phyloP scores from a whole-genome alignment of 2,329 filamentous ascomycete genomes.

The Ambrosiella xylebori region DNA sequence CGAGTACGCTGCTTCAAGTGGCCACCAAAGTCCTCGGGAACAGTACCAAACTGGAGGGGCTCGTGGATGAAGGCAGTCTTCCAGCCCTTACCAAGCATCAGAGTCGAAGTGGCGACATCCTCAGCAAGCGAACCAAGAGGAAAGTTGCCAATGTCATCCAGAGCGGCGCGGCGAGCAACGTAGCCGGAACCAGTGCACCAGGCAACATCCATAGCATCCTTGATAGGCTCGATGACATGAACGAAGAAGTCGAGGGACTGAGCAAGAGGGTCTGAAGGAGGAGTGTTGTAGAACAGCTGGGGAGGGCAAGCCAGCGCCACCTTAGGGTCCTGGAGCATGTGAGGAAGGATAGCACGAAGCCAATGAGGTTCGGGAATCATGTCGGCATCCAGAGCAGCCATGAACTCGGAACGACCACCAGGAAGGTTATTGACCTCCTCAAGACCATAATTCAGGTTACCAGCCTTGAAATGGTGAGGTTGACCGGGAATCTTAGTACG shows the following conservation, averaged over 20 bases:
- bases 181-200: constrained; percentile 51
- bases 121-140: constrained; percentile 42
- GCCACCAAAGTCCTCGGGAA: constrained; percentile 37
- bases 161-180: constrained; percentile 37
- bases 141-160: constrained; percentile 45
- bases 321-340: constrained; percentile 38
- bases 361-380: constrained; percentile 48
- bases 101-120: constrained; percentile 40
- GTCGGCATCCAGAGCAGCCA: constrained; percentile 49
- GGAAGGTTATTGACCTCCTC: constrained; percentile 32
- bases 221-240: constrained; percentile 33
- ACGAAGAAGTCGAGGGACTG: constrained; percentile 43
- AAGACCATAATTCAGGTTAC: constrained; percentile 44
- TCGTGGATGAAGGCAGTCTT: constrained; percentile 43
- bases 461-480: constrained; percentile 44
- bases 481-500: constrained; percentile 31
- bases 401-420: constrained; percentile 37
- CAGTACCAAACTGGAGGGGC: constrained; percentile 40
- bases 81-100: constrained; percentile 44
- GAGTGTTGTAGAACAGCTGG: constrained; percentile 47
- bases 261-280: constrained; percentile 37
- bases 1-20: constrained; percentile 40
- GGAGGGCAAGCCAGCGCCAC: constrained; percentile 43
- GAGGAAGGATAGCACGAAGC: constrained; percentile 41
- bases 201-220: constrained; percentile 35